phyloP scores from a whole-genome alignment of 352 stramenopile genomes.

The Phytophthora constricta region DNA sequence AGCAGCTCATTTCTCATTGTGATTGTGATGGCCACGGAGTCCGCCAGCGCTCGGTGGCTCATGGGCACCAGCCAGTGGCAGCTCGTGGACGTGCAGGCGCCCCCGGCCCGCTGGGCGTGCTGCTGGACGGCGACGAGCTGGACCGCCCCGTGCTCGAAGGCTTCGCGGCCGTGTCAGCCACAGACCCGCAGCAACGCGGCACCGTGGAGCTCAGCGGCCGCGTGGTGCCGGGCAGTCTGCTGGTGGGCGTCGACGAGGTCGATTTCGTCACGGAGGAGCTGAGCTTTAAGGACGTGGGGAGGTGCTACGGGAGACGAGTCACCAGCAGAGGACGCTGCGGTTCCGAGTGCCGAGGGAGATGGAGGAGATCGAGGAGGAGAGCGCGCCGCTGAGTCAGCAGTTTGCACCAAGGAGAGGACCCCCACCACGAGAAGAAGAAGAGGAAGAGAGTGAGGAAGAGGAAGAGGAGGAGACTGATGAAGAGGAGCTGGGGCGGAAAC shows the following conservation, averaged over 20 bases:
- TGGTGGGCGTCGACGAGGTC: constrained; percentile 69
- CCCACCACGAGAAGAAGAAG: neutral
- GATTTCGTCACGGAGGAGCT: constrained; percentile 50
- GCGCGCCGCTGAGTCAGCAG: constrained; percentile 8
- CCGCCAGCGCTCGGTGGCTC: constrained; percentile 25
- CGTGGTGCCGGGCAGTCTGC: constrained; percentile 50
- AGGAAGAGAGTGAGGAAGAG: constrained; percentile 5
- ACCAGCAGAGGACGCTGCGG: constrained; percentile 42
- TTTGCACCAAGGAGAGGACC: constrained; percentile 9
- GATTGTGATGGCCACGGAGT: constrained; percentile 17
- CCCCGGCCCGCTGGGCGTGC: constrained; percentile 62
- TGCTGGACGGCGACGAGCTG: constrained; percentile 56
- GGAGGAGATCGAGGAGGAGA: constrained; percentile 18
- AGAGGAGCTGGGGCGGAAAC: neutral
- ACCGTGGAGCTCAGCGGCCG: constrained; percentile 54
- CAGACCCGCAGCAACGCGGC: constrained; percentile 37
- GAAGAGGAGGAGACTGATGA: constrained; percentile 5
- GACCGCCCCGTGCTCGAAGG: constrained; percentile 56
- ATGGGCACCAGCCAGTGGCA: neutral
- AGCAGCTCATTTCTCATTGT: too few species aligned
- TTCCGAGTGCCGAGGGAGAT: constrained; percentile 48
- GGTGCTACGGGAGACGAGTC: constrained; percentile 59
- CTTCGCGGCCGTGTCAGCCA: constrained; percentile 46
- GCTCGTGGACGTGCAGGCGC: constrained; percentile 55
- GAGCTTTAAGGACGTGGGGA: constrained; percentile 46